phyloP scores from a whole-genome alignment of 805 yeast genomes.

The Kazachstania taianensis region DNA sequence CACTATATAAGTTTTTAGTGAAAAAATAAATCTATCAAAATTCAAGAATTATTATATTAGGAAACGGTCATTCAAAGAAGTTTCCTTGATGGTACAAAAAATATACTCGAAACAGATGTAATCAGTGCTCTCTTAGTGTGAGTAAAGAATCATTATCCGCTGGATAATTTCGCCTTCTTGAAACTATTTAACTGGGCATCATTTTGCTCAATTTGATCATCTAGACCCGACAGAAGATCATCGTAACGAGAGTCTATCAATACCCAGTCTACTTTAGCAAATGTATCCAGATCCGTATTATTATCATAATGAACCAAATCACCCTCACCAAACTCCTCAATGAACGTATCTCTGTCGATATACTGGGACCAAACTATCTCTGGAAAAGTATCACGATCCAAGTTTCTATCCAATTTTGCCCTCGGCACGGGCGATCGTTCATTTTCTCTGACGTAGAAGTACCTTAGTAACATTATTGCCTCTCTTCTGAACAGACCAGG shows the following conservation, averaged over 20 bases:
- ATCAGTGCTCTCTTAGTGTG: no score
- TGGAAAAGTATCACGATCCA: constrained; percentile 51
- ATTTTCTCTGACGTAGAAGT: constrained; percentile 80
- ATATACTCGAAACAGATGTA: no score
- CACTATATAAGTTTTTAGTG: no score
- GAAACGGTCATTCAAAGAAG: no score
- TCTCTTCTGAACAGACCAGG: constrained; percentile 79
- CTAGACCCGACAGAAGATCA: constrained; percentile 7
- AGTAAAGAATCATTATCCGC: no score
- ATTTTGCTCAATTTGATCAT: no score
- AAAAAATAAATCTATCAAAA: no score
- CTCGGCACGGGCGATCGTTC: constrained; percentile 76
- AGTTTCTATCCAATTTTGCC: constrained; percentile 55
- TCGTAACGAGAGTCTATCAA: constrained; percentile 17
- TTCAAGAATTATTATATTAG: no score
- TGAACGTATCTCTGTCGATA: constrained; percentile 35
- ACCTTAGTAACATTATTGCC: constrained; percentile 70
- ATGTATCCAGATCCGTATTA: constrained; percentile 10
- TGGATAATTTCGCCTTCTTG: no score
- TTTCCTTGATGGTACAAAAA: no score
- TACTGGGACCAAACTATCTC: constrained; percentile 46
- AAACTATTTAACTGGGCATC: no score
- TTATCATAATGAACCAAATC: constrained; percentile 10
- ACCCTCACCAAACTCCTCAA: constrained; percentile 6
- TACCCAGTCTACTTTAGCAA: constrained; percentile 16